Percentiles rank a stretch among this genome's conserved stretches.
These are phyloP conservation scores for Phytophthora pinifolia DNA, from an alignment of 352 stramenopile species.

Conservation along the genomic window DNA sequence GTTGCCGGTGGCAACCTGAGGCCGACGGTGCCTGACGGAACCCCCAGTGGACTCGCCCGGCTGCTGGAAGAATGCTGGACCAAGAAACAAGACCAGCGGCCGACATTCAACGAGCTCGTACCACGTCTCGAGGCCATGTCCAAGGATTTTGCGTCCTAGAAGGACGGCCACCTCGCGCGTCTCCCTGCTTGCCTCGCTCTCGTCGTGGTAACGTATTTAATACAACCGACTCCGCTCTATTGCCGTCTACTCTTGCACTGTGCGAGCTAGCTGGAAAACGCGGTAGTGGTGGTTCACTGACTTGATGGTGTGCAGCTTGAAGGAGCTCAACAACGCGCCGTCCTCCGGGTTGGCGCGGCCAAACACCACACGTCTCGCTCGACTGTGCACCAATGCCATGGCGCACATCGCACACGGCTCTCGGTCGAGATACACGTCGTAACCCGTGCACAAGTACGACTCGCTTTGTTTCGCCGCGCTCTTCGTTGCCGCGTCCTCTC, in stretches of 20 bases:
- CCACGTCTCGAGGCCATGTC: constrained; percentile 77
- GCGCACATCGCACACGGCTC: constrained; percentile 90
- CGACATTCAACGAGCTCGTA: constrained; percentile 83
- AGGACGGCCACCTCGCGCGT: background rate
- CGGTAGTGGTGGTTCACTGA: constrained; percentile 90
- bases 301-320: constrained; percentile 79
- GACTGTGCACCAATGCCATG: constrained; percentile 90
- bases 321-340: constrained; percentile 63
- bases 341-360: constrained; percentile 44
- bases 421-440: constrained; percentile 83
- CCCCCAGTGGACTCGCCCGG: constrained; percentile 45
- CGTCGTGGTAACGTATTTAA: constrained; percentile 22
- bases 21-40: constrained; percentile 71
- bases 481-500: constrained; percentile 6
- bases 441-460: constrained; percentile 89
- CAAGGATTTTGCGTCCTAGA: constrained; percentile 62
- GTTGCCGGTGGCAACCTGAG: constrained; percentile 74
- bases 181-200: too few species aligned
- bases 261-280: constrained; percentile 58
- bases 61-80: constrained; percentile 84
- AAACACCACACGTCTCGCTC: constrained; percentile 81
- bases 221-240: constrained; percentile 5
- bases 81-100: constrained; percentile 80
- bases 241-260: constrained; percentile 3
- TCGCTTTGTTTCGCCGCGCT: constrained; percentile 23